Percentiles rank a stretch among this genome's conserved stretches.
Conservation (phyloP, 116 monocot species). For the Cymodocea nodosa region DNA sequence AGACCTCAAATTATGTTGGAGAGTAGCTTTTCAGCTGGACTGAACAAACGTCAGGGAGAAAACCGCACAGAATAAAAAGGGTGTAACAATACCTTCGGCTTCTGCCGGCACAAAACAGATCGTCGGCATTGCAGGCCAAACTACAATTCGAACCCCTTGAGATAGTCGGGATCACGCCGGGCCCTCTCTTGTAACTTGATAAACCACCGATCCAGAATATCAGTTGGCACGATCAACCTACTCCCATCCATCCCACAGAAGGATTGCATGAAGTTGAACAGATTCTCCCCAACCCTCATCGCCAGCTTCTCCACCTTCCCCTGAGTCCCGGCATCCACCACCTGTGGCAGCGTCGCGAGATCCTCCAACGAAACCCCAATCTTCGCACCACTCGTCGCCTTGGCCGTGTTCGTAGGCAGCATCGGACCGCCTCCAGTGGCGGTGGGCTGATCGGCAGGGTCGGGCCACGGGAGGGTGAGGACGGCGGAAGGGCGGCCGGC, state of each 20-base stretch:
- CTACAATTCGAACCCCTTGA: slow-evolving; percentile 45
- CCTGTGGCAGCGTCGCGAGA: slow-evolving; percentile 49
- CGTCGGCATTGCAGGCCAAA: not conserved
- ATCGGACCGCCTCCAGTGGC: not conserved
- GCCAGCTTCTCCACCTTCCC: slow-evolving; percentile 50
- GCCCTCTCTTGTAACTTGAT: slow-evolving; percentile 85
- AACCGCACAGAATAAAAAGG: too few species aligned
- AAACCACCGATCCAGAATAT: slow-evolving; percentile 89
- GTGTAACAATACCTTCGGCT: too few species aligned
- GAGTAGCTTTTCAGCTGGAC: too few species aligned
- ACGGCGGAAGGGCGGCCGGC: slow-evolving; percentile 59
- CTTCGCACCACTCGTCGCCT: slow-evolving; percentile 21
- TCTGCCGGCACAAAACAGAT: too few species aligned
- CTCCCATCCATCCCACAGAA: slow-evolving; percentile 83
- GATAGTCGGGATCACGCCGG: slow-evolving; percentile 53
- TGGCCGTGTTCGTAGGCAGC: not conserved
- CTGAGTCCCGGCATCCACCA: slow-evolving; percentile 47
- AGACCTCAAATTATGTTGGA: too few species aligned
- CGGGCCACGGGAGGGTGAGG: slow-evolving; percentile 77
- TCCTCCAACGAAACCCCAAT: slow-evolving; percentile 80
- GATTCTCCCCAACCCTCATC: slow-evolving; percentile 67
- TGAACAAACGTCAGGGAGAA: too few species aligned
- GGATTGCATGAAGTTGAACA: slow-evolving; percentile 93
- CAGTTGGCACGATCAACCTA: slow-evolving; percentile 71
- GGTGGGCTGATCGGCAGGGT: slow-evolving; percentile 19